phyloP scores from a whole-genome alignment of 768 basidiomycete genomes.

The Hygrophoropsis aurantiaca region DNA sequence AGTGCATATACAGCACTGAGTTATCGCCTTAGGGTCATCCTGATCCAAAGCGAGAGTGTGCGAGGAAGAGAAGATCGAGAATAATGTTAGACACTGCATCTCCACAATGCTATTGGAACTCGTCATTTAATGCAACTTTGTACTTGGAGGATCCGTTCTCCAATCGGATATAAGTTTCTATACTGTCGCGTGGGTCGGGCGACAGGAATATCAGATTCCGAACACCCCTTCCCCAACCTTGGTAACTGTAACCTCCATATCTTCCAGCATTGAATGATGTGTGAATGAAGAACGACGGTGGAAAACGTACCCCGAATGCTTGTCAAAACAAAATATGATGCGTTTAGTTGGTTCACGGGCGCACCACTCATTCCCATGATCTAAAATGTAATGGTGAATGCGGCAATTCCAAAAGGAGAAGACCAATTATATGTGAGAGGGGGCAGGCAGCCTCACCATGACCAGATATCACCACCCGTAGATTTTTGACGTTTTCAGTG shows the following conservation, averaged over 20 bases:
- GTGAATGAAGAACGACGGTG: background rate
- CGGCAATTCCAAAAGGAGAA: background rate
- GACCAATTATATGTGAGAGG: conserved; percentile 7
- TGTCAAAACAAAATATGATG: conserved; percentile 74
- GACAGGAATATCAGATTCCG: conserved; percentile 63
- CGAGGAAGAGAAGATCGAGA: no score
- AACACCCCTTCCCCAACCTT: conserved; percentile 61
- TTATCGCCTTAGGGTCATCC: no score
- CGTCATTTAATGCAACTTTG: conserved; percentile 32
- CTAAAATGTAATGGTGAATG: conserved; percentile 29
- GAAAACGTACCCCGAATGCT: conserved; percentile 63
- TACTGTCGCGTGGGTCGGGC: conserved; percentile 39
- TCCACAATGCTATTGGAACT: no score
- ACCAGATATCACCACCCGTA: conserved; percentile 68
- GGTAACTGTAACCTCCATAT: conserved; percentile 53
- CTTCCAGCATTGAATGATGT: conserved; percentile 28
- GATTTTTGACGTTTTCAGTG: conserved; percentile 57
- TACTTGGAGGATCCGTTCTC: conserved; percentile 60
- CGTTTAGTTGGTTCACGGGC: conserved; percentile 59
- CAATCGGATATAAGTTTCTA: conserved; percentile 66
- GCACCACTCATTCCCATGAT: conserved; percentile 83
- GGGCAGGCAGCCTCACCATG: conserved; percentile 45
- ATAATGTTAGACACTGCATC: no score
- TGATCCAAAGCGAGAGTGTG: no score
- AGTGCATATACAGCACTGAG: no score